Evolutionary conservation across 2,329 filamentous ascomycete genomes (phyloP).

Genomic region (Coniochaeta sp.): DNA sequence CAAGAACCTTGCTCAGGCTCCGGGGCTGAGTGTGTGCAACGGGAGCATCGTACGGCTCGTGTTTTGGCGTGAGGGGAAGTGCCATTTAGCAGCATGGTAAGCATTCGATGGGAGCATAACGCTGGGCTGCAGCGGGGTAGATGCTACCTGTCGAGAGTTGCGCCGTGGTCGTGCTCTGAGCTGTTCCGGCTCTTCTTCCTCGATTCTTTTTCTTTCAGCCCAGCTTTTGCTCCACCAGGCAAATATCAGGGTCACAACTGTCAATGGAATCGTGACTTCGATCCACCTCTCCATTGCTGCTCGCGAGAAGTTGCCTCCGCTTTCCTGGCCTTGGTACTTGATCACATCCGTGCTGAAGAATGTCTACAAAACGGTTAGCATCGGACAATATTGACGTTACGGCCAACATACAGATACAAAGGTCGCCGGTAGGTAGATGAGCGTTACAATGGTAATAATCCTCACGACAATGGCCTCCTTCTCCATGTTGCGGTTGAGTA

Average conservation of each 20-base stretch:
- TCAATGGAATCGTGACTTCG: conserved; percentile 9
- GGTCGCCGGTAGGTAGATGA: conserved; percentile 20
- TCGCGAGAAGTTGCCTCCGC: conserved; percentile 6
- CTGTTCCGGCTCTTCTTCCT: not conserved
- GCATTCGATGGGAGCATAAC: not conserved
- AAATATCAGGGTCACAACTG: conserved; percentile 5
- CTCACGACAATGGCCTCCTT: conserved; percentile 16
- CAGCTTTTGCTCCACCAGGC: conserved; percentile 6
- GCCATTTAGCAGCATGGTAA: not conserved
- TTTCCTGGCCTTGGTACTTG: conserved; percentile 9
- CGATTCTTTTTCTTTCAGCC: conserved; percentile 1
- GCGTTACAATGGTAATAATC: conserved; percentile 19
- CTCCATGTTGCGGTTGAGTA: conserved; percentile 19
- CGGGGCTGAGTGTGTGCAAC: not conserved
- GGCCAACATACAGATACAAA: conserved; percentile 12
- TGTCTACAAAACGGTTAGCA: conserved; percentile 1
- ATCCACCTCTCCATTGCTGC: conserved; percentile 9
- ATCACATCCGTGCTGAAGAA: conserved; percentile 15
- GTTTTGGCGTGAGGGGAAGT: not conserved
- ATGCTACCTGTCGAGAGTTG: not conserved
- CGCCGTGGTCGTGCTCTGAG: not conserved
- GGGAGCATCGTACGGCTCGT: not conserved
- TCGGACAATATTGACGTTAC: not conserved
- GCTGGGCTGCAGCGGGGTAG: not conserved
- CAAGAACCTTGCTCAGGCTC: not conserved